phyloP scores from a whole-genome alignment of 2,329 filamentous ascomycete genomes.

The Alternaria alternata region DNA sequence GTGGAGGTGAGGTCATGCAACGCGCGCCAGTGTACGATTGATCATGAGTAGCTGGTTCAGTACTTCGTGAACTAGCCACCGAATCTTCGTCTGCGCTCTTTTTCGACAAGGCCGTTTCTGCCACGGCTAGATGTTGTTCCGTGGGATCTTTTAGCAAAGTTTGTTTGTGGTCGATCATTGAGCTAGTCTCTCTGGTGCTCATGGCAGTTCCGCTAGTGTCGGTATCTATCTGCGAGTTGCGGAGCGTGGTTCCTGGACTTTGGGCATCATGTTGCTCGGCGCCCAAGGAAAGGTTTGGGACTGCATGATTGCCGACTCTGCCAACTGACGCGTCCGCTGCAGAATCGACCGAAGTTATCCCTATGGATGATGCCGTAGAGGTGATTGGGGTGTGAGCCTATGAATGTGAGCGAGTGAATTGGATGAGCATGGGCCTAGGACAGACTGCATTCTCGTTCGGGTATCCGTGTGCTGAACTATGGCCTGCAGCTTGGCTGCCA shows the following conservation, averaged over 20 bases:
- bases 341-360: background rate
- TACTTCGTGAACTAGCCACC: background rate
- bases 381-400: constrained; percentile 1
- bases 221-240: background rate
- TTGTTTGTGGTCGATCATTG: background rate
- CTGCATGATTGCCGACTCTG: background rate
- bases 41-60: background rate
- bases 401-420: constrained; percentile 14
- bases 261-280: background rate
- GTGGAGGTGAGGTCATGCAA: background rate
- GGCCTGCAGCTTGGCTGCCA: background rate
- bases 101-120: background rate
- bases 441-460: constrained; percentile 16
- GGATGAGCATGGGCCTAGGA: constrained; percentile 7
- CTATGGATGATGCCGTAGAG: background rate
- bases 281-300: background rate
- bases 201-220: background rate
- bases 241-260: background rate
- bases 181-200: background rate
- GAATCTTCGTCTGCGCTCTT: background rate
- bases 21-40: background rate
- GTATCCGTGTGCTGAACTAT: background rate
- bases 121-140: background rate
- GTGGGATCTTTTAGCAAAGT: background rate
- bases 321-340: background rate